Base-by-base conservation (phyloP, 2,329 filamentous ascomycete species). In the Celoporthe dispersa region DNA sequence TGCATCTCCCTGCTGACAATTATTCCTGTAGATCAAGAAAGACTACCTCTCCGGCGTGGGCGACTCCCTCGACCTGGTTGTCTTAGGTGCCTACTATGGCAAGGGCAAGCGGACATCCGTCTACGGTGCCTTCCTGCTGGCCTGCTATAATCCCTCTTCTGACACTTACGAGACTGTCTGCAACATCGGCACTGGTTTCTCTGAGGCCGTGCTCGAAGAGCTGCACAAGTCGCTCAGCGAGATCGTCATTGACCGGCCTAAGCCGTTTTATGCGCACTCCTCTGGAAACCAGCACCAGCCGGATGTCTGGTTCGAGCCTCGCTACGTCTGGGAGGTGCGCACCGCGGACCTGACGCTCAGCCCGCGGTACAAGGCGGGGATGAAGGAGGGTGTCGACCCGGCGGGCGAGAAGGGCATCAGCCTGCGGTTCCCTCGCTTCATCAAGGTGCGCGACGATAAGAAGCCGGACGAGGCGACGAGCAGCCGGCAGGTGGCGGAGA, bases 161-260 rank as follows among this genome's bases (percentile, higher is more conserved):
- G 93, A 99, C 72, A 90, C 85, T 1, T 99, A 97, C 82, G 96
- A 99, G 81, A 97, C 94, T 0, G 91, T 99, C 2, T 99, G 96
- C 88, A 99, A 99, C 80, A 98, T 99, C 76, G 96, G 96, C 74
- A 99, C 96, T 0, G 96, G 96, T 2, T 99, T 99, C 82, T 95
- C 92, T 0, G 96, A 99, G 81, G 92, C 91, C n/a, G 87, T 95
- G 2, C 91, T 99, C n/a, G 92, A 97, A 76, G 92, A 94, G 48
- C 85, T 98, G 19, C 90, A 98, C 83, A 84, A 87, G 33, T 86
- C 91, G 66, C 89, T 99, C 37, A 91, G 88, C 0, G 86, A 89
- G 11, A 89, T 94, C 64, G 90, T 92, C 74, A 99, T 99, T 75
- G 94, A 97, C 77, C 90, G 91, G 0, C 89, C 95, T 1, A 99